Conservation (phyloP, 2,329 filamentous ascomycete species). For the Cercospora sp. region DNA sequence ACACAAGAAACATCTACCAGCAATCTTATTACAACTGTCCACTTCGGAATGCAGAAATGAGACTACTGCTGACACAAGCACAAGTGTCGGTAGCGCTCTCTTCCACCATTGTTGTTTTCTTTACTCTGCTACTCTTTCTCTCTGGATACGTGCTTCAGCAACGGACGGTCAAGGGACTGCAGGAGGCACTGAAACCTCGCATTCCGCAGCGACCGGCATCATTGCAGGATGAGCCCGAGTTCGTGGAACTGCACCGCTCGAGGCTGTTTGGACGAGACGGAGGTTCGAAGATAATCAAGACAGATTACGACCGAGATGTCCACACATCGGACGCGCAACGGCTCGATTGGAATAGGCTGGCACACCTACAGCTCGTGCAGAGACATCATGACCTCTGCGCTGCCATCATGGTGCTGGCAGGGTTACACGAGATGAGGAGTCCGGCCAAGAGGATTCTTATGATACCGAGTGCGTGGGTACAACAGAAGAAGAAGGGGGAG, state of each 20-base stretch:
- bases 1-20: constrained; percentile 11
- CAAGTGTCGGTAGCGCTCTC: constrained; percentile 71
- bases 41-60: constrained; percentile 22
- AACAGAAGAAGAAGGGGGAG: constrained; percentile 37
- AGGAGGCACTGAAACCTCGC: constrained; percentile 66
- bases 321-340: constrained; percentile 23
- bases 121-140: constrained; percentile 79
- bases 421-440: constrained; percentile 48
- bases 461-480: constrained; percentile 46
- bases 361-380: constrained; percentile 50
- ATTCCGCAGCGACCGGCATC: constrained; percentile 43
- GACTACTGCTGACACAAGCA: constrained; percentile 53
- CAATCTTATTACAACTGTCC: constrained; percentile 13
- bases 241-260: constrained; percentile 28
- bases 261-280: constrained; percentile 31
- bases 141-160: constrained; percentile 88
- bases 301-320: constrained; percentile 31
- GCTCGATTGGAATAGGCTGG: constrained; percentile 49
- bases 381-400: constrained; percentile 51
- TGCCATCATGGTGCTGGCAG: constrained; percentile 52
- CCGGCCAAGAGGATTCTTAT: constrained; percentile 49
- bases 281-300: constrained; percentile 31
- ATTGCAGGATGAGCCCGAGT: constrained; percentile 17
- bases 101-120: constrained; percentile 65
- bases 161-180: constrained; percentile 75